Conservation (phyloP, 164 flowering plant species). For the Stephania japonica region DNA sequence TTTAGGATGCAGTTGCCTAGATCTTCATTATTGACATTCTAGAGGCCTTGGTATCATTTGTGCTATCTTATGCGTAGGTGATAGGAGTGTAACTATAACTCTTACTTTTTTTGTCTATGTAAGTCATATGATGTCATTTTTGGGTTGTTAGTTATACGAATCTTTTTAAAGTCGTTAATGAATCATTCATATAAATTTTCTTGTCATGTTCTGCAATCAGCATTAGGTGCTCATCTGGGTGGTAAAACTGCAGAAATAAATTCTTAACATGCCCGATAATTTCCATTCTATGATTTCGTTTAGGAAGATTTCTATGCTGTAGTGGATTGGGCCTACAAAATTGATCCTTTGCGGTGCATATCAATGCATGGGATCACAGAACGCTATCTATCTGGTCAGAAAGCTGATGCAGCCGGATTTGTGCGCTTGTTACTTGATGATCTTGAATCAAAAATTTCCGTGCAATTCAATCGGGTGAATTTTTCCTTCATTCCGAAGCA, state of each 20-base stretch:
- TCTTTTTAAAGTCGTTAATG: no score
- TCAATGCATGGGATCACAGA: conserved; percentile 99
- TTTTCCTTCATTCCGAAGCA: conserved; percentile 4
- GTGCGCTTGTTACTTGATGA: conserved; percentile 94
- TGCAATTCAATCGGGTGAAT: conserved; percentile 72
- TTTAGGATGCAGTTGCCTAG: background rate
- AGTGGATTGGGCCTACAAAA: conserved; percentile 98
- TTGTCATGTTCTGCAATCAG: background rate
- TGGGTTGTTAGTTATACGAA: no score
- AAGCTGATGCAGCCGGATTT: conserved; percentile 99
- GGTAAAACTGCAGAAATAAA: background rate
- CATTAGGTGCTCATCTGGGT: background rate
- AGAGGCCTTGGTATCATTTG: background rate
- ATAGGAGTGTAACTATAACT: no score
- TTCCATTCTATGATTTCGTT: conserved; percentile 5
- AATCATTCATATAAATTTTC: background rate
- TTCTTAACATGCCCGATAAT: background rate
- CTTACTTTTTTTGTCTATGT: no score
- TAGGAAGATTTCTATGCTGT: conserved; percentile 97
- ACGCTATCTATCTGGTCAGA: conserved; percentile 88
- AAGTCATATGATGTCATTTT: no score
- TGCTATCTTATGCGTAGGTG: no score
- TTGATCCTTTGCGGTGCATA: conserved; percentile 96
- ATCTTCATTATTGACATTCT: background rate
- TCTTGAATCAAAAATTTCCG: conserved; percentile 80